Conservation (phyloP, 2,329 filamentous ascomycete species). For the Cadophora malorum region DNA sequence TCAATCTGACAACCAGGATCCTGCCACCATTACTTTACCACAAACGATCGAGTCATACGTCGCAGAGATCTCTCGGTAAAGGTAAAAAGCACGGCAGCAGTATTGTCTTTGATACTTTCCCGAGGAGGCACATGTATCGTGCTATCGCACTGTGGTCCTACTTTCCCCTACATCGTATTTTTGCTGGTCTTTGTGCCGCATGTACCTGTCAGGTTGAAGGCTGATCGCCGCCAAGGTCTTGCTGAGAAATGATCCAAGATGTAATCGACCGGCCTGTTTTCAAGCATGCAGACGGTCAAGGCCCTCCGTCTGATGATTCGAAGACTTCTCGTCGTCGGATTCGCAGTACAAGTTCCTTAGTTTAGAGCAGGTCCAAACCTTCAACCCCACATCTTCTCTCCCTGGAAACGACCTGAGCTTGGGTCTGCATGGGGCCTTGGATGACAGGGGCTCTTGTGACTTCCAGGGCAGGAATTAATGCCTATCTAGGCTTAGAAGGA, state of each 20-base stretch:
- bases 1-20: constrained; percentile 32
- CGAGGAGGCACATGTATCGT: background rate
- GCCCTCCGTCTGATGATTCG: constrained; percentile 28
- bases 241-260: background rate
- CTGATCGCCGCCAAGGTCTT: background rate
- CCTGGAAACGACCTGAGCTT: constrained; percentile 35
- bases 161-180: background rate
- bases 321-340: constrained; percentile 22
- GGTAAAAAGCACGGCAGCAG: constrained; percentile 12
- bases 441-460: background rate
- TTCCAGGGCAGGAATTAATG: constrained; percentile 1
- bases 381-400: constrained; percentile 29
- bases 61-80: constrained; percentile 19
- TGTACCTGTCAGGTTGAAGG: background rate
- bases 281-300: constrained; percentile 17
- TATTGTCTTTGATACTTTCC: background rate
- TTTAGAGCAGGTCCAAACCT: constrained; percentile 13
- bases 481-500: constrained; percentile 8
- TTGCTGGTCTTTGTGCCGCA: background rate
- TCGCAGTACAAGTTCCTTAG: background rate
- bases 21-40: constrained; percentile 30
- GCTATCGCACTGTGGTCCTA: background rate
- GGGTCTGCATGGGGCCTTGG: constrained; percentile 24
- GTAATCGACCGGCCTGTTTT: background rate
- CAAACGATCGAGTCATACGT: constrained; percentile 35